Evolutionary conservation across 208 protist genomes (phyloP).

Genomic region (Trypanosoma lewisi): DNA sequence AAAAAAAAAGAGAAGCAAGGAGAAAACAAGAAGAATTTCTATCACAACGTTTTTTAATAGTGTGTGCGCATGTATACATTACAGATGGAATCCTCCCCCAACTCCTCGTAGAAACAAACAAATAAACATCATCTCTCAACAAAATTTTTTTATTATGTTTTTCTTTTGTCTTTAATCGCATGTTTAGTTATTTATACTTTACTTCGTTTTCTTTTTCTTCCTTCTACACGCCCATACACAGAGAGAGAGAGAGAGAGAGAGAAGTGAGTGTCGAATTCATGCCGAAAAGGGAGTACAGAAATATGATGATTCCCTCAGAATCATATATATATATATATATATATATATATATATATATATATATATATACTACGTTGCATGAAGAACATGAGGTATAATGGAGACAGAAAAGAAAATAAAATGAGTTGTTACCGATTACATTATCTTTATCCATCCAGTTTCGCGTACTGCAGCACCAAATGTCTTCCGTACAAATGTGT

Average conservation of each 20-base stretch:
- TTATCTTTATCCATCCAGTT: slow-evolving; percentile 73
- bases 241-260: neutral
- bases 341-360: slow-evolving; percentile 1
- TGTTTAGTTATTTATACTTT: slow-evolving; percentile 7
- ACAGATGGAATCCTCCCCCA: neutral
- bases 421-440: no score
- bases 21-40: neutral
- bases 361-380: no score
- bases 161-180: no score
- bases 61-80: no score
- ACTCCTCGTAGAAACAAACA: slow-evolving; percentile 3
- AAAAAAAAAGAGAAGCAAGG: neutral
- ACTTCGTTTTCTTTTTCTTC: neutral
- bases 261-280: neutral
- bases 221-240: neutral
- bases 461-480: slow-evolving; percentile 95
- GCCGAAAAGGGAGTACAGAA: no score
- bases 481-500: slow-evolving; percentile 98
- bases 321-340: slow-evolving; percentile 13
- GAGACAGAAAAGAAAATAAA: slow-evolving; percentile 13
- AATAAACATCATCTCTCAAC: neutral
- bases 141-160: neutral
- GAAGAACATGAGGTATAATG: no score
- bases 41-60: neutral
- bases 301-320: slow-evolving; percentile 11